Evolutionary conservation across 2,329 filamentous ascomycete genomes (phyloP), one percentile per base, ranked within the genome.

Genomic region (Paraphoma chrysanthemicola): DNA sequence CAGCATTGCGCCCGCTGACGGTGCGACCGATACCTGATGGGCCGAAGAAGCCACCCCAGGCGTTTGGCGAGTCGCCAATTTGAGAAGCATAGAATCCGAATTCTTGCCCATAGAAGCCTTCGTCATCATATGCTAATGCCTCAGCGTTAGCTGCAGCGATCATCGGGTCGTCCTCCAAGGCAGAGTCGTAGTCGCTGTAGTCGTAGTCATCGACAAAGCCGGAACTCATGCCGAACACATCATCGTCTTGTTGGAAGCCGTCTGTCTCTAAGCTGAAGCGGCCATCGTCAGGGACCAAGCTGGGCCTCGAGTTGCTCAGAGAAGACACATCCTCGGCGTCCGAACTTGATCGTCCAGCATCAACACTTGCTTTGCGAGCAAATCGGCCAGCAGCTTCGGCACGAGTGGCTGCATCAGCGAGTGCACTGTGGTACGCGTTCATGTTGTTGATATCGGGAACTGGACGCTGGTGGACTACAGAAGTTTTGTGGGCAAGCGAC

Each of bases 141-240:
- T 95, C 93, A 0, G 94, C 93, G 67, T 99, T 99, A 5, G 95
- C 95, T 55, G 93, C 95, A 0, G 93, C 94, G 57, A 99, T 96
- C 66, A 98, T 95, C 31, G 88, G 88, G 67, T 97, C 93, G 63
- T 98, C 93, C 56, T 80, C 77, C 14, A 79, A 64, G 2, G 71
- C 75, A 44, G 71, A 75, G 36, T 79, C 77, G 45, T 77, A 78
- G 23, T 80, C 76, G 53, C 92, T 91, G 48, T 91, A 83, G 44
- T 89, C 87, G 51, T 81, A 81, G 46, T 78, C 74, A 63, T 73
- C 75, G 41, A 69, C 71, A 39, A 79, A 78, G 39, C 73, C 75
- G 56, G 77, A 77, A 49, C 66, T 69, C 59, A 72, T 71, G 51
- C 69, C 67, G 53, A 75, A 71, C 14, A 67, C 59, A 54, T 73